A percentile compares a stretch with the other conserved stretches of the same genome.
Evolutionary conservation across 2,329 filamentous ascomycete genomes (phyloP).

Genomic region (Blumeria graminis): DNA sequence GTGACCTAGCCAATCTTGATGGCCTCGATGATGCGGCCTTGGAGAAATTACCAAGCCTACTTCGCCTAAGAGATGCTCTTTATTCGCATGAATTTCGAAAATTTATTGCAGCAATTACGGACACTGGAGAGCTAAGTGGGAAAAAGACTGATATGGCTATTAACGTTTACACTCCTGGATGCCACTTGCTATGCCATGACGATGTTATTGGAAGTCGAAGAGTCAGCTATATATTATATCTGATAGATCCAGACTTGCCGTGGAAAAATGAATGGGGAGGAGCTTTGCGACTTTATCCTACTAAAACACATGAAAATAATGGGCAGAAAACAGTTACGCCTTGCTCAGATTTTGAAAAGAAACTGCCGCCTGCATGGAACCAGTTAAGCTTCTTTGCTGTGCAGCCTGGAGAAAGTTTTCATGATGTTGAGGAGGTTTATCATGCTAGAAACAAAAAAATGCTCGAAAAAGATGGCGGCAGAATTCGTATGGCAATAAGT

Average conservation of each 20-base stretch:
- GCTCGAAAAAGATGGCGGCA: slow-evolving; percentile 43
- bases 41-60: slow-evolving; percentile 66
- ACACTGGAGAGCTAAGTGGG: slow-evolving; percentile 67
- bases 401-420: slow-evolving; percentile 94
- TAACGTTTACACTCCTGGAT: slow-evolving; percentile 92
- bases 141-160: slow-evolving; percentile 98
- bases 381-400: slow-evolving; percentile 97
- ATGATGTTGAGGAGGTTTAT: slow-evolving; percentile 97
- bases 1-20: slow-evolving; percentile 88
- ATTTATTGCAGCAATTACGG: slow-evolving; percentile 70
- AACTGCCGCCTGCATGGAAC: slow-evolving; percentile 88
- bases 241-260: slow-evolving; percentile 72
- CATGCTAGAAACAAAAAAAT: slow-evolving; percentile 34
- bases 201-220: slow-evolving; percentile 94
- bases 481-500: slow-evolving; percentile 89
- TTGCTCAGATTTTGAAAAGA: slow-evolving; percentile 49
- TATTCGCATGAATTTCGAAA: slow-evolving; percentile 78
- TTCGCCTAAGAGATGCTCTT: slow-evolving; percentile 75
- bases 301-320: slow-evolving; percentile 35
- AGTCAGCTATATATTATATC: slow-evolving; percentile 90
- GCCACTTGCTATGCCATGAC: slow-evolving; percentile 88
- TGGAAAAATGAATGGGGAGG: slow-evolving; percentile 91
- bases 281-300: slow-evolving; percentile 67
- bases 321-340: slow-evolving; percentile 61
- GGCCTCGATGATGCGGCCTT: slow-evolving; percentile 73